A percentile compares a stretch with the other conserved stretches of the same genome.
phyloP scores from a whole-genome alignment of 2,329 filamentous ascomycete species.

The Pestalotiopsis sp. region DNA sequence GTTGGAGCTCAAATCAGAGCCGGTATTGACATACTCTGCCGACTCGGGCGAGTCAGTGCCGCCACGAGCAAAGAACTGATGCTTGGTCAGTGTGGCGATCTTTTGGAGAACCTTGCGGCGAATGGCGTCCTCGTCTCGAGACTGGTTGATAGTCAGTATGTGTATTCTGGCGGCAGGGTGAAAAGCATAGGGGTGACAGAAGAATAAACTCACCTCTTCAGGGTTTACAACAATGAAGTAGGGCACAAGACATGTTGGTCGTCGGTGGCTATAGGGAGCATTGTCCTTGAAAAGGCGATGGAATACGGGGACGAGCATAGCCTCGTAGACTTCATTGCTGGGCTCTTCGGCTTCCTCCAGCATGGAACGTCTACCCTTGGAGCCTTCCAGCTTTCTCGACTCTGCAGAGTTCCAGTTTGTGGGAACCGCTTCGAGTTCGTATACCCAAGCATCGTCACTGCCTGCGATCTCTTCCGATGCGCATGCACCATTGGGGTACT shows the following conservation, averaged over 20 bases:
- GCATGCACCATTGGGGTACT: slow-evolving; percentile 68
- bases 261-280: slow-evolving; percentile 30
- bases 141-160: slow-evolving; percentile 29
- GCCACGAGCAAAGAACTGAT: slow-evolving; percentile 59
- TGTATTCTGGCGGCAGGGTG: neutral
- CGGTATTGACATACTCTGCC: slow-evolving; percentile 67
- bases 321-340: slow-evolving; percentile 58
- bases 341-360: slow-evolving; percentile 45
- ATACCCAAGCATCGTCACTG: slow-evolving; percentile 67
- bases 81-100: slow-evolving; percentile 74
- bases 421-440: slow-evolving; percentile 76
- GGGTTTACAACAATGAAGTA: slow-evolving; percentile 75
- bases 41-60: slow-evolving; percentile 50
- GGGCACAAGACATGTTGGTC: slow-evolving; percentile 36
- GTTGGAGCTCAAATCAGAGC: slow-evolving; percentile 64
- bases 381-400: slow-evolving; percentile 40
- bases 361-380: slow-evolving; percentile 40
- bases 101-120: slow-evolving; percentile 78
- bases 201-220: slow-evolving; percentile 58
- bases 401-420: slow-evolving; percentile 72
- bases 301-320: slow-evolving; percentile 69
- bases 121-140: slow-evolving; percentile 66
- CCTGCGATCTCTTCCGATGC: slow-evolving; percentile 71
- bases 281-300: slow-evolving; percentile 48
- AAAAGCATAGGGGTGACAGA: neutral